Conservation (phyloP, 306 rosid species). For the Acmispon strigosus region DNA sequence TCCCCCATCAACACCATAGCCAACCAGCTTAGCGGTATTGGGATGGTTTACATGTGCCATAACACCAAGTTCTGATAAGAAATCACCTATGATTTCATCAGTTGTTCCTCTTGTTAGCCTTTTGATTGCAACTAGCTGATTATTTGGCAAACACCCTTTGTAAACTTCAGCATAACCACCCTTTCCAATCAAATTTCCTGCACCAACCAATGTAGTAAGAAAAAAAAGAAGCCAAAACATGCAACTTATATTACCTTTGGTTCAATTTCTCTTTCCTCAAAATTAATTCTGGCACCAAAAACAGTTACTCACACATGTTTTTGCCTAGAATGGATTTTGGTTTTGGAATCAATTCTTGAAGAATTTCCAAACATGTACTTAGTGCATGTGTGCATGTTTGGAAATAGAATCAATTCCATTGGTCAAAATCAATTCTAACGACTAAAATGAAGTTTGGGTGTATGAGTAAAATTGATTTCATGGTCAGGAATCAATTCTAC, state of each 20-base stretch:
- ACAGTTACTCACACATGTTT: no score
- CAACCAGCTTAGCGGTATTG: slow-evolving; percentile 80
- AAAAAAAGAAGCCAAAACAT: background rate
- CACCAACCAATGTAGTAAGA: slow-evolving; percentile 19
- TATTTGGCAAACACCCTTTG: slow-evolving; percentile 71
- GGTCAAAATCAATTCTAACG: no score
- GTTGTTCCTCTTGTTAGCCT: slow-evolving; percentile 61
- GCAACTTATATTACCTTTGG: background rate
- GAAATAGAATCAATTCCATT: no score
- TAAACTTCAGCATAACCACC: slow-evolving; percentile 97
- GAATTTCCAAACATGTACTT: no score
- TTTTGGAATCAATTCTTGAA: no score
- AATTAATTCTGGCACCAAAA: no score
- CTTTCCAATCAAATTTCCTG: slow-evolving; percentile 86
- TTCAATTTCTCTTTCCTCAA: no score
- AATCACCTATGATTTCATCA: slow-evolving; percentile 72
- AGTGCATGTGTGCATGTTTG: no score
- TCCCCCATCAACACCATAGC: slow-evolving; percentile 95
- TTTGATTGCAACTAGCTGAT: slow-evolving; percentile 73
- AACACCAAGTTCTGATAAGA: slow-evolving; percentile 83
- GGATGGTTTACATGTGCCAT: slow-evolving; percentile 91
- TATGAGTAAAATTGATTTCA: no score
- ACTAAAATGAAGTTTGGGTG: no score
- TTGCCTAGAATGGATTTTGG: no score
- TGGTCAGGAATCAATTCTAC: no score